Base-by-base conservation (phyloP, 1,284 basidiomycete genomes). In the Boletellus deceptivus region DNA sequence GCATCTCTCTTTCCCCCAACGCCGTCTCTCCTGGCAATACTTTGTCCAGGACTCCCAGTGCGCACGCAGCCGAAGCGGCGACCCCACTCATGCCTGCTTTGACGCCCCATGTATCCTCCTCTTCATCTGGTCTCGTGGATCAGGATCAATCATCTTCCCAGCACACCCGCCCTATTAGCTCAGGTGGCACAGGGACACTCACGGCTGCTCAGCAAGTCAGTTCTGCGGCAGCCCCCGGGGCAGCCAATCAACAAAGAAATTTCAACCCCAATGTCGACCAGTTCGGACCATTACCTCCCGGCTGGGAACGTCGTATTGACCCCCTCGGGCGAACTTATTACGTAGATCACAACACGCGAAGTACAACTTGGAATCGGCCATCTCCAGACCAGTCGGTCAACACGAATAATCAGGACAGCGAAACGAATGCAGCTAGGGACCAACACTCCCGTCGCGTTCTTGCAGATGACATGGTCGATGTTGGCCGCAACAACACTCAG, bases 281-380 rank as follows among this genome's bases (percentile, higher is more conserved):
- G 59, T 85, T 82, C 54, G 91, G 91, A 7, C 78, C 86, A 27
- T 73, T 97, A 20, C 93, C 94, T 3, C 68, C 75, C 31, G 92
- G 93, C 4, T 97, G 93, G 93, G 93, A 97, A 72, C 82, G 93
- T 53, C 87, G 93, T 51, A 89, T 93, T 49, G 93, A 97, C 71
- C 91, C 93, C 53, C 80, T 95, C 27, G 94, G 88, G 6, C 75
- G 93, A 52, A 93, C 91, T 18, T 97, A 97, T 70, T 97, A 92
- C 61, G 91, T 93, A 46, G 91, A 93, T 67, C 93, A 97, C 73
- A 96, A 94, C 70, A 93, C 91, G 11, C 84, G 94, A 49, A 89
- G 89, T 6, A 97, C 93, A 10, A 96, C 94, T 2, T 97, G 93
- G 93, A 93, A 87, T 64, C 76, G 91, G 33, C 87, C 81, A 34